Evolutionary conservation across 352 stramenopile genomes (phyloP).

Genomic region (Aphanomyces astaci): DNA sequence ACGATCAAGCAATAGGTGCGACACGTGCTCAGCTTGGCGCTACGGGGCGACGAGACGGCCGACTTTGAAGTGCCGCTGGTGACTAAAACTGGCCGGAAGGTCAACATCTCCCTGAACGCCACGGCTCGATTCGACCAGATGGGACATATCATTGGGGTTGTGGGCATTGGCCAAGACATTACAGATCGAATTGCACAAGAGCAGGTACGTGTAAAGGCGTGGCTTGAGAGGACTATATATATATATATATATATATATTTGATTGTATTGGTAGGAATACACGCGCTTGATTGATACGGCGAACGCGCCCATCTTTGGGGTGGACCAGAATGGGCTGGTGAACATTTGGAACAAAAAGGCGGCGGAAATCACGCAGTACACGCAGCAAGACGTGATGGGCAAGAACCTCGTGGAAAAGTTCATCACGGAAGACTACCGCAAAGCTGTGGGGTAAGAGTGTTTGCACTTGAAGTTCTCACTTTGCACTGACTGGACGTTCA

Average conservation of each 20-base stretch:
- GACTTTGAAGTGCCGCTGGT: constrained; percentile 80
- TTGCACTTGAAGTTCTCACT: too few relatives aligned
- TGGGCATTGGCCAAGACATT: constrained; percentile 84
- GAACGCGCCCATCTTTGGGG: constrained; percentile 62
- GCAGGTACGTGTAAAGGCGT: too few relatives aligned
- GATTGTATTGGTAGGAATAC: too few relatives aligned
- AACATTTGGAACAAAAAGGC: constrained; percentile 75
- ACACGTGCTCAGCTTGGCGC: constrained; percentile 49
- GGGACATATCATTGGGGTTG: constrained; percentile 71
- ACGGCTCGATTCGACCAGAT: constrained; percentile 79
- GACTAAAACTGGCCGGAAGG: constrained; percentile 62
- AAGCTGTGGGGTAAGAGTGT: constrained; percentile 28
- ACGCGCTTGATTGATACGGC: constrained; percentile 57
- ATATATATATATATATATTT: too few relatives aligned
- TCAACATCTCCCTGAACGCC: constrained; percentile 79
- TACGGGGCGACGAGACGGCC: constrained; percentile 51
- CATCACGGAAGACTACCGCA: constrained; percentile 28
- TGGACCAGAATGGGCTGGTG: constrained; percentile 54
- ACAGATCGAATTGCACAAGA: constrained; percentile 66
- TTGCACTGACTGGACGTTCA: too few relatives aligned
- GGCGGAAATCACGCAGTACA: constrained; percentile 60
- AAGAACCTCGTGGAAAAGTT: constrained; percentile 40
- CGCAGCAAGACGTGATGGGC: constrained; percentile 44
- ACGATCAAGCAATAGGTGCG: constrained; percentile 24
- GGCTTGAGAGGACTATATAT: too few relatives aligned